Conservation (phyloP, 805 yeast species). For the Candida andamanensis region DNA sequence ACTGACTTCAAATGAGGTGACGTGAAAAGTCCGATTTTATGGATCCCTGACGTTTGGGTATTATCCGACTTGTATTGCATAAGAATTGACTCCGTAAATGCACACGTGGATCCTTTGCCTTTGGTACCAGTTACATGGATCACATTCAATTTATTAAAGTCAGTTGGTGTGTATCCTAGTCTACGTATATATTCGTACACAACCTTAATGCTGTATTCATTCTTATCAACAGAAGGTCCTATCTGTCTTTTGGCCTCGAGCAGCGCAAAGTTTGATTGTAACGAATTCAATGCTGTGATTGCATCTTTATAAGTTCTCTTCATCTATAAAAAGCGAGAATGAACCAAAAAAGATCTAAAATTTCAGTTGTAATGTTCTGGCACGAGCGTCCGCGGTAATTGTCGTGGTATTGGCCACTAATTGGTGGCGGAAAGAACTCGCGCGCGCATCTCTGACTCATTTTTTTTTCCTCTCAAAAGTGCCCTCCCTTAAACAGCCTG, state of each 20-base stretch:
- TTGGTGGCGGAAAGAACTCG: no score
- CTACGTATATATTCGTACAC: slow-evolving; percentile 49
- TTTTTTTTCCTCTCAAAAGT: no score
- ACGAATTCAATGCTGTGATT: slow-evolving; percentile 70
- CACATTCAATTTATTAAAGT: slow-evolving; percentile 69
- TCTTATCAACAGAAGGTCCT: slow-evolving; percentile 53
- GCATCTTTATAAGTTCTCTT: slow-evolving; percentile 61
- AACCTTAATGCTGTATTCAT: slow-evolving; percentile 71
- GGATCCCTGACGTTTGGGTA: slow-evolving; percentile 21
- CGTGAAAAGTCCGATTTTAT: slow-evolving; percentile 85
- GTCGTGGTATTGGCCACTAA: no score
- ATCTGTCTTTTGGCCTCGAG: slow-evolving; percentile 75
- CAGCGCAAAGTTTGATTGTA: slow-evolving; percentile 88
- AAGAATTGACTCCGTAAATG: slow-evolving; percentile 81
- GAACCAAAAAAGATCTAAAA: no score
- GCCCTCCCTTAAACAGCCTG: no score
- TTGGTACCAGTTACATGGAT: slow-evolving; percentile 96
- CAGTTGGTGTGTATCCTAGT: slow-evolving; percentile 46
- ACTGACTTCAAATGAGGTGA: slow-evolving; percentile 95
- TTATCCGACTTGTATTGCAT: slow-evolving; percentile 48
- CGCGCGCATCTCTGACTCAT: no score
- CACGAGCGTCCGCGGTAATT: no score
- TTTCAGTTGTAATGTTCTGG: no score
- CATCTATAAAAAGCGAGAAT: no score
- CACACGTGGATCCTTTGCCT: slow-evolving; percentile 98